phyloP scores from a whole-genome alignment of 495 filamentous ascomycete genomes.

The Aspergillus funiculosus region DNA sequence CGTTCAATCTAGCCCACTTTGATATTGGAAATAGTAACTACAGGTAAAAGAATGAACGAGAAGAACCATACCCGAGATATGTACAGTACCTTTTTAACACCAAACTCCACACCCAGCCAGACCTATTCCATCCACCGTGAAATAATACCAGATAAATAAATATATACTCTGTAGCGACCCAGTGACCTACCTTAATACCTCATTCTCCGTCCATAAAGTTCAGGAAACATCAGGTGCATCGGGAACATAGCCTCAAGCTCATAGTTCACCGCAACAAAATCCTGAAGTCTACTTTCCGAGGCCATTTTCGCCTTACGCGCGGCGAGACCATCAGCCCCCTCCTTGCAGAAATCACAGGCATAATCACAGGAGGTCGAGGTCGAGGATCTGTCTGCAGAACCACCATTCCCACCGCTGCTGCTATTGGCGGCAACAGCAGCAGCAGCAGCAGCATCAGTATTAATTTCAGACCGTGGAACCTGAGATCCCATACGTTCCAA shows the following conservation, averaged over 20 bases:
- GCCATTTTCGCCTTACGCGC: slow-evolving; percentile 50
- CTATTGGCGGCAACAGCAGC: no score
- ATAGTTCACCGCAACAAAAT: slow-evolving; percentile 14
- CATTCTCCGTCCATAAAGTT: not conserved
- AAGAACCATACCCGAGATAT: no score
- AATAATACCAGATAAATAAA: no score
- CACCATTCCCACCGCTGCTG: no score
- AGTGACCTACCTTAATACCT: not conserved
- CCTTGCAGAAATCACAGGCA: slow-evolving; percentile 90
- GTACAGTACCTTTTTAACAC: no score
- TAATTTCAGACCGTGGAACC: slow-evolving; percentile 16
- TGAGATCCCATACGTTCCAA: slow-evolving; percentile 39
- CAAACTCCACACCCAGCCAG: no score
- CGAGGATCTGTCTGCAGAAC: slow-evolving; percentile 1
- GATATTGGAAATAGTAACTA: no score
- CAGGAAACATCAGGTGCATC: slow-evolving; percentile 15
- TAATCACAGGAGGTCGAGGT: slow-evolving; percentile 58
- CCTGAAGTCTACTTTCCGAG: slow-evolving; percentile 12
- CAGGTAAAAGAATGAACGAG: no score
- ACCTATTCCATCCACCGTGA: not conserved
- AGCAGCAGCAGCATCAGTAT: not conserved
- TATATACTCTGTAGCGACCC: not conserved
- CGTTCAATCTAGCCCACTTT: no score
- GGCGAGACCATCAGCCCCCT: slow-evolving; percentile 53
- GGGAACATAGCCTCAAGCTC: slow-evolving; percentile 22